Base-by-base conservation (phyloP, 2,329 filamentous ascomycete genomes). In the Colletotrichum sp. region DNA sequence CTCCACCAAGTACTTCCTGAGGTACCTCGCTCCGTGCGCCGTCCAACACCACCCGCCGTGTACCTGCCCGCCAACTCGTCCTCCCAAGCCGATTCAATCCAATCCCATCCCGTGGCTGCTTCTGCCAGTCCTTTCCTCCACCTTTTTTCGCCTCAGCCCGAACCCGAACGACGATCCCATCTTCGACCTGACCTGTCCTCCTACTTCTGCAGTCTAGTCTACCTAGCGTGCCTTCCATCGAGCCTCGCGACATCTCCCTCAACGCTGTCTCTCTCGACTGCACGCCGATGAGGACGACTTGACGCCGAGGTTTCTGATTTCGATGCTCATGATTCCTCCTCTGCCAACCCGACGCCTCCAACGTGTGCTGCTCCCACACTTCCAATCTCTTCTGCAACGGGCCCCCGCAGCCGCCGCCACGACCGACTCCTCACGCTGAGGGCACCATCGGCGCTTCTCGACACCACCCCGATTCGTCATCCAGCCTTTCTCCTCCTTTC, bases 351-450 rank as follows among this genome's bases (percentile, higher is more conserved):
- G 34, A 59, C 32, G 55, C 36, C 38, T 71, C 30, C 32, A 48
- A 52, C 43, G 63, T 59, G 62, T 59, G 28, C 21, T 62, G 68
- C 61, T 74, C 58, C 69, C 69, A 73, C 63, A 36, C 61, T 59
- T 38, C 56, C 63, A 75, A 73, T 75, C 56, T 75, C 69, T 68
- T 73, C 73, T 75, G 63, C 73, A 75, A 75, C 73, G 73, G 69
- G 69, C 73, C 73, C 73, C 73, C 73, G 73, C 73, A 73, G 73
- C 56, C 69, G 69, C 73, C 73, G 43, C 48, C 63, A 68, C 69
- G 73, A 73, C 69, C 43, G 43, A 48, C 63, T 72, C 62, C 69
- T 68, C 64, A 73, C 69, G 14, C 63, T 75, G 73, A 75, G 69
- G 62, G 63, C 62, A 66, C 56, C 58, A 21, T 36, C 63, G 69